Evolutionary conservation across 2,329 filamentous ascomycete species (phyloP).

Genomic region (Camptophora hylomeconis): DNA sequence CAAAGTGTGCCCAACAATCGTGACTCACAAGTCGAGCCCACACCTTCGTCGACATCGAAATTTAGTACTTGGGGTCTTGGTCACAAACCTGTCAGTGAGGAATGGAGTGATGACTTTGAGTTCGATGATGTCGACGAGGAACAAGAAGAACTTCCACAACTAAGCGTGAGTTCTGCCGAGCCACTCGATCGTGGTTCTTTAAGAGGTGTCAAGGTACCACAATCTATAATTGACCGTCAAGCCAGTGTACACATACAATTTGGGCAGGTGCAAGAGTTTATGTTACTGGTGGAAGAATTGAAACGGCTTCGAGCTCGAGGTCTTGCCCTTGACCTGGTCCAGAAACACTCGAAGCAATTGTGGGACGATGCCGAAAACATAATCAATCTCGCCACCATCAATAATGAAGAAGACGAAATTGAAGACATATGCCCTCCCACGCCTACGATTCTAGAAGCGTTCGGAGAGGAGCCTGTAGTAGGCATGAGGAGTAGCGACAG

Average conservation of each 20-base stretch:
- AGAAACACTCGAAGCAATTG: slow-evolving; percentile 39
- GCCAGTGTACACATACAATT: slow-evolving; percentile 54
- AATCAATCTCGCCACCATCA: slow-evolving; percentile 52
- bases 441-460: background rate
- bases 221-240: slow-evolving; percentile 50
- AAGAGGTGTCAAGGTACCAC: slow-evolving; percentile 39
- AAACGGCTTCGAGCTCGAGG: slow-evolving; percentile 48
- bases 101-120: slow-evolving; percentile 58
- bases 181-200: slow-evolving; percentile 13
- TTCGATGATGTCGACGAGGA: slow-evolving; percentile 41
- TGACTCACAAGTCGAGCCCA: slow-evolving; percentile 35
- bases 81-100: slow-evolving; percentile 52
- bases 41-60: slow-evolving; percentile 40
- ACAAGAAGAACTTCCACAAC: slow-evolving; percentile 24
- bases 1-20: slow-evolving; percentile 51
- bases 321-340: slow-evolving; percentile 38
- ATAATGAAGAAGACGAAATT: slow-evolving; percentile 43
- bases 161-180: slow-evolving; percentile 15
- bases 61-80: slow-evolving; percentile 56
- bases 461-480: too few relatives aligned
- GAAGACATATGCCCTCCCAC: slow-evolving; percentile 20
- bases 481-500: too few relatives aligned
- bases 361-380: slow-evolving; percentile 56
- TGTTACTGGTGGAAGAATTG: slow-evolving; percentile 50
- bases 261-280: slow-evolving; percentile 50